Base-by-base conservation (phyloP, 2,329 filamentous ascomycete genomes). In the Drechslerella stenobrocha region DNA sequence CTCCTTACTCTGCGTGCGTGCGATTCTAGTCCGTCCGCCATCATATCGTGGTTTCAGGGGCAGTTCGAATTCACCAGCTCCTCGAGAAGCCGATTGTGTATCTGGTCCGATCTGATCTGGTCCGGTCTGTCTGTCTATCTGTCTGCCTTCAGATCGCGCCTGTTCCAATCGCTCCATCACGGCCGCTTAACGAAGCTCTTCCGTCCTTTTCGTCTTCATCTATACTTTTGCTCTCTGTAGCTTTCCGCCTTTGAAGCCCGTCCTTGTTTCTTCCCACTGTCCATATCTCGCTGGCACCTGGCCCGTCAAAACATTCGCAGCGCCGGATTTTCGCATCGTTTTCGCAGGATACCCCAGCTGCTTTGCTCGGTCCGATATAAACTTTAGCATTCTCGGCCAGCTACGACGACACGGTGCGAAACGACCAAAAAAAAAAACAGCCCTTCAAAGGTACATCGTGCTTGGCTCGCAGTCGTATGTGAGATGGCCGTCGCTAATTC, bases 351-450 rank as follows among this genome's bases (percentile, higher is more conserved):
- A 67, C 63, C 63, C 60, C 42, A 18, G 23, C 28, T 11, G 30
- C 37, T 52, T 56, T 64, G 28, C 23, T 34, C 28, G 42, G 44
- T 44, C 51, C 50, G 42, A 55, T 67, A 60, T 60, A 60, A 67
- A 67, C 55, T 23, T 47, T 56, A 34, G 44, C 42, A 53, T 59
- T 34, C 46, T 59, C 48, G 55, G 42, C 47, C 48, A 22, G 32
- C 52, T 44, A 56, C 63, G 63, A 60, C 50, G 55, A 67, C 30
- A 60, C 35, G 23, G 44, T 60, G 51, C 63, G 55, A 60, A 66
- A 52, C 18, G 18, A 42, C 18, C 13, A 18, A 42, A 57, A 57
- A 40, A 30, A 47, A 60, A 24, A 44, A 15, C 45, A 57, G 37
- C 53, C 46, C 35, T 56, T 56, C 18, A 8, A 61, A 42, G 52